Conservation (phyloP, 352 stramenopile species). For the Phytophthora quininea region DNA sequence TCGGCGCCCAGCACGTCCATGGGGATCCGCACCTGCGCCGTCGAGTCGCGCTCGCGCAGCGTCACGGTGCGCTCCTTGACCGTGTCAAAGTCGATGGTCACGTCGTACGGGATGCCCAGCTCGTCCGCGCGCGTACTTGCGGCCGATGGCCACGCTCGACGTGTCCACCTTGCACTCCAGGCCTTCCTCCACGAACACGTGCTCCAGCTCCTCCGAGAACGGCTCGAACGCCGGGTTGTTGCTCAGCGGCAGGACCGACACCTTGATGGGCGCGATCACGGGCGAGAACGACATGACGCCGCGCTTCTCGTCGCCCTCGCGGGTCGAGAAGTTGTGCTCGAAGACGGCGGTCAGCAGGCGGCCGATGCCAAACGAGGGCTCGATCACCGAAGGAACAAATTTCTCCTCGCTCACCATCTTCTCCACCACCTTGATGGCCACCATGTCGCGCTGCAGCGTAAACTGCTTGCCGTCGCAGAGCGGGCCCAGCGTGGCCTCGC, state of each 20-base stretch:
- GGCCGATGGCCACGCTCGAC: slow-evolving; percentile 95
- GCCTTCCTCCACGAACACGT: slow-evolving; percentile 62
- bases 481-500: slow-evolving; percentile 90
- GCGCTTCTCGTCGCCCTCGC: slow-evolving; percentile 97
- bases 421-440: slow-evolving; percentile 93
- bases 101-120: slow-evolving; percentile 97
- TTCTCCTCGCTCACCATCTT: slow-evolving; percentile 98
- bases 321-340: slow-evolving; percentile 98
- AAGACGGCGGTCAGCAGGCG: slow-evolving; percentile 98
- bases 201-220: slow-evolving; percentile 80
- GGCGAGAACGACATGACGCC: slow-evolving; percentile 98
- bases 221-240: slow-evolving; percentile 87
- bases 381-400: slow-evolving; percentile 99
- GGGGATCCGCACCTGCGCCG: slow-evolving; percentile 94
- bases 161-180: slow-evolving; percentile 95
- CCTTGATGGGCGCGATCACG: slow-evolving; percentile 98
- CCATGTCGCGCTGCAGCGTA: slow-evolving; percentile 94
- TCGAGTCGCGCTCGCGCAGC: slow-evolving; percentile 98
- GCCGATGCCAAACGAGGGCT: slow-evolving; percentile 99
- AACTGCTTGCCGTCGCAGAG: slow-evolving; percentile 89
- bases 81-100: slow-evolving; percentile 99
- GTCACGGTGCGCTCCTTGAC: slow-evolving; percentile 93
- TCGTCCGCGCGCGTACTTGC: slow-evolving; percentile 98
- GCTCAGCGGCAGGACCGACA: slow-evolving; percentile 94
- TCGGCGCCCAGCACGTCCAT: slow-evolving; percentile 83